Base-by-base conservation (phyloP, 208 protist genomes). In the Crithidia sp. region DNA sequence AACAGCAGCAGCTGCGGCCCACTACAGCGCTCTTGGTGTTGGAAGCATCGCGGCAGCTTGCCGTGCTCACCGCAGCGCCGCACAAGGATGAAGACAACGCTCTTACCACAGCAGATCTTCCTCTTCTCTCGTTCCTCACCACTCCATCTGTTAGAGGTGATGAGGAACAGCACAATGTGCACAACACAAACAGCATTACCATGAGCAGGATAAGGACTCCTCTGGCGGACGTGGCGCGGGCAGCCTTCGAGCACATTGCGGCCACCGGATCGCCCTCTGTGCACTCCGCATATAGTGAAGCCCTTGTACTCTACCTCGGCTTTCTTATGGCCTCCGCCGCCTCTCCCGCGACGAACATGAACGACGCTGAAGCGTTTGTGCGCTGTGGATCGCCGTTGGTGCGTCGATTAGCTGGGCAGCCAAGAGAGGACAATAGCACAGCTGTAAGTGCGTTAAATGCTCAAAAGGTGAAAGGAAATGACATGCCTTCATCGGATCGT, bases 11-110 rank as follows among this genome's bases (percentile, higher is more conserved):
- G n/a, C 67, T 79, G 19, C 66, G 74, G 43, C 74, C 74, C 7
- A 70, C 67, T 0, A 74, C 60, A 2, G 74, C 74, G 3, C 43
- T 79, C 52, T 56, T 79, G 43, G 53, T 79, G 39, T 28, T 79
- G 36, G 74, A 79, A 41, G 74, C 74, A 0, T 56, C 50, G 37
- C 66, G 74, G 10, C 67, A 74, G 41, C 59, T 65, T 5, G 67
- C 74, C 7, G 40, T 17, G 39, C 44, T 73, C 2, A 17, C 16
- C 1, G 62, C 57, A 59, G 19, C 54, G 19, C 54, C 5, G 41
- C 60, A 14, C 12, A n/a, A 41, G 7, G 54, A 7, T 8, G 17
- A 0, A 6, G 52, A 17, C 37, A 49, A 5, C 12, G 10, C 13
- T 12, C 0, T 41, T 2, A 0, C 7, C 52, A 36, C 40, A 2